Evolutionary conservation across 2,329 filamentous ascomycete species (phyloP).

Genomic region (Aspergillus neoniger): DNA sequence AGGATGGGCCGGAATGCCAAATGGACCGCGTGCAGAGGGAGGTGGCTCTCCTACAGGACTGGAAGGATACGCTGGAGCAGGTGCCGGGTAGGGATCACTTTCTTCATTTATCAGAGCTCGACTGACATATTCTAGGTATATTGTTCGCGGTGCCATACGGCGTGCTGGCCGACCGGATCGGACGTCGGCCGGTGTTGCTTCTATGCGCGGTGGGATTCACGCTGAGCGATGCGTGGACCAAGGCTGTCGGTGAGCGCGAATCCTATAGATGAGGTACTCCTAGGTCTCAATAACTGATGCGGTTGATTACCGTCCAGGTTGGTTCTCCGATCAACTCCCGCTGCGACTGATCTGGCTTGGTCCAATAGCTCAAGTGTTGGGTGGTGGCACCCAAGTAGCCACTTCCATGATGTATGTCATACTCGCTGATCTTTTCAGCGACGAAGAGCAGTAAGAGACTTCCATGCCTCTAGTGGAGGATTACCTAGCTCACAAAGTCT

Average conservation of each 20-base stretch:
- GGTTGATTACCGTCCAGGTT: constrained; percentile 5
- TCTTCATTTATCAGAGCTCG: not conserved
- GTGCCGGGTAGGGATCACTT: constrained; percentile 13
- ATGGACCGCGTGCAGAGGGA: constrained; percentile 28
- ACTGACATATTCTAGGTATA: not conserved
- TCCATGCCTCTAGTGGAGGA: too few relatives aligned
- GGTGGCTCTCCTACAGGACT: constrained; percentile 32
- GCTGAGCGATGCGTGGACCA: constrained; percentile 9
- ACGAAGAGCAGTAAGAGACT: constrained; percentile 29
- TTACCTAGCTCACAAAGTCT: not conserved
- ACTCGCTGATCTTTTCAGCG: constrained; percentile 31
- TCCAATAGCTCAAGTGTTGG: constrained; percentile 24
- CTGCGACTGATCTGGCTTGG: constrained; percentile 32
- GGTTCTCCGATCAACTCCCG: constrained; percentile 20
- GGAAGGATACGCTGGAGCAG: constrained; percentile 32
- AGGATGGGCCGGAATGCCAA: not conserved
- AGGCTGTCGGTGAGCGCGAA: not conserved
- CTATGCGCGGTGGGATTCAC: constrained; percentile 24
- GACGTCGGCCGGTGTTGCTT: constrained; percentile 27
- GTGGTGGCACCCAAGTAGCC: constrained; percentile 28
- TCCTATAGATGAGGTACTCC: not conserved
- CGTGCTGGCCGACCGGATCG: constrained; percentile 32
- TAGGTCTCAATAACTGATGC: not conserved
- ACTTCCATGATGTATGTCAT: constrained; percentile 26
- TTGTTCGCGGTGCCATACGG: constrained; percentile 32